Base-by-base conservation (phyloP, 768 basidiomycete genomes). In the Auriscalpium microsporum region DNA sequence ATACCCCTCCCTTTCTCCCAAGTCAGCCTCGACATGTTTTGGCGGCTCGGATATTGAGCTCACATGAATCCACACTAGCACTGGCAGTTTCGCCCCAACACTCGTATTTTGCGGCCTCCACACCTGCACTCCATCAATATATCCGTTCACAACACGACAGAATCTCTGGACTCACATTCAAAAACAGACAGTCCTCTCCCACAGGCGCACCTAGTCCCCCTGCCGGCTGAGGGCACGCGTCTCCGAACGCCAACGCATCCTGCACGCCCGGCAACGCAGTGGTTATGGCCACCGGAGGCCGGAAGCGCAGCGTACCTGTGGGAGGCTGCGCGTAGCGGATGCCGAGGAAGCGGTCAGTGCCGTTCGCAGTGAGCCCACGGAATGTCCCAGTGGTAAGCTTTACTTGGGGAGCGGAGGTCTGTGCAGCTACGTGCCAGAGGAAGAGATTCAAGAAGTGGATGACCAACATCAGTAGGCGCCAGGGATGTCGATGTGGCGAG, bases 291-390 rank as follows among this genome's bases (percentile, higher is more conserved):
- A 76, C 69, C 2, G 84, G 82, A 0, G 78, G 75, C 57, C 77
- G 78, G 68, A 86, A 83, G 3, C 83, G 75, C 45, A 84, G 71
- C 8, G 63, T 42, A 1, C 82, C 83, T 0, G 80, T 59, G 0
- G 84, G 84, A 2, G 83, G 73, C 56, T 76, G 67, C 4, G 81
- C 84, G 55, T 72, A 87, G 0, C 78, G 83, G 36, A 87, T 75
- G 3, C 83, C 83, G 11, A 83, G 71, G 76, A 81, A 86, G 63
- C 72, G 61, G 10, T 83, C 78, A 10, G 75, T 75, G 9, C 74
- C 75, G 48, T 76, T 75, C 11, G 71, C 72, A 8, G 69, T 55
- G 5, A 76, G 58, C 9, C 81, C 81, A 3, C 72, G 74, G 57
- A 81, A 81, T 0, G 67, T 72, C 5, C 81, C 81, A 8, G 70